These are phyloP conservation scores for Aspergillus proliferans DNA, from an alignment of 2,329 filamentous ascomycete species.

Conservation along the genomic window DNA sequence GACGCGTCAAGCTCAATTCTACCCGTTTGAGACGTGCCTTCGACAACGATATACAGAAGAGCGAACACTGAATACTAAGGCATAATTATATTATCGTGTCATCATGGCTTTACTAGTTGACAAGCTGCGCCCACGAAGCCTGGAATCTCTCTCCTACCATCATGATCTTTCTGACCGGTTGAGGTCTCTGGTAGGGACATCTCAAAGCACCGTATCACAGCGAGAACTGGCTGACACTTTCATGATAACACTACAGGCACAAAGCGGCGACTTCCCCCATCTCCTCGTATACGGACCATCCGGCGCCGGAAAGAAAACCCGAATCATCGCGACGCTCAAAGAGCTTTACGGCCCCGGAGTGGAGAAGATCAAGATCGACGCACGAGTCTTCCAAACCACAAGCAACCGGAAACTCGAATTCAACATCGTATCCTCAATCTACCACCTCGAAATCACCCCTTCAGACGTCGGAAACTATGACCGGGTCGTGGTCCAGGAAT, in stretches of 20 bases:
- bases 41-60: neutral
- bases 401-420: constrained; percentile 98
- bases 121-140: constrained; percentile 50
- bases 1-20: constrained; percentile 27
- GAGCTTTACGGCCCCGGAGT: constrained; percentile 92
- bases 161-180: constrained; percentile 79
- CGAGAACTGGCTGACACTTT: constrained; percentile 5
- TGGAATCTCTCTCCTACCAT: constrained; percentile 71
- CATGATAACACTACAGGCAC: constrained; percentile 55
- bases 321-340: constrained; percentile 90
- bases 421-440: constrained; percentile 95
- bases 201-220: neutral
- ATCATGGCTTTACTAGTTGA: constrained; percentile 61
- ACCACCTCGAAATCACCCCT: constrained; percentile 97
- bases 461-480: constrained; percentile 96
- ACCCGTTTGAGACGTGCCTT: constrained; percentile 8
- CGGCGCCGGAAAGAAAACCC: constrained; percentile 94
- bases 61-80: neutral
- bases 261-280: constrained; percentile 96
- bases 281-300: constrained; percentile 95
- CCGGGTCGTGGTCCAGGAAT: constrained; percentile 87
- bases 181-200: constrained; percentile 63
- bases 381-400: constrained; percentile 89
- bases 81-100: neutral
- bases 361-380: constrained; percentile 99